Evolutionary conservation across 2,329 filamentous ascomycete species (phyloP).

Genomic region (Stachybotrys elegans): DNA sequence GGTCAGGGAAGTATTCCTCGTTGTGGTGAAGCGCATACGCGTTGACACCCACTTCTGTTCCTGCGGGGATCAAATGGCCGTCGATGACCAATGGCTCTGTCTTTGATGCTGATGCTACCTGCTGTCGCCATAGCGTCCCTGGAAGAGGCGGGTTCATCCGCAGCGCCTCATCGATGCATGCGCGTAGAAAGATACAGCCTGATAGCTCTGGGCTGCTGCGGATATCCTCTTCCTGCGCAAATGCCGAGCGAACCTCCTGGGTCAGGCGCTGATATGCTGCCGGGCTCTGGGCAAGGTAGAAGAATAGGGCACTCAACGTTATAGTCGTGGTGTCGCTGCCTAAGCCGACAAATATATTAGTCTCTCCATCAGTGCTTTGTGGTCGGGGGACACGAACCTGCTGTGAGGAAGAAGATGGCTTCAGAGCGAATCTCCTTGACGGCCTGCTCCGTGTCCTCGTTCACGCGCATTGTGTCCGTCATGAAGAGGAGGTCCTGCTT

Average conservation of each 20-base stretch:
- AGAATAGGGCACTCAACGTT: background rate
- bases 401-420: background rate
- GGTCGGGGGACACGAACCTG: too few relatives aligned
- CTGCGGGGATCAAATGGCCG: background rate
- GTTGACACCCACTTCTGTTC: background rate
- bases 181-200: background rate
- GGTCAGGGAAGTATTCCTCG: conserved; percentile 2
- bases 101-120: background rate
- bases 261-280: background rate
- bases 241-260: background rate
- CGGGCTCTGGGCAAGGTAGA: background rate
- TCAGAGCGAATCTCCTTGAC: background rate
- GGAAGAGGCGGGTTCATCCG: background rate
- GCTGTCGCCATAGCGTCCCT: background rate
- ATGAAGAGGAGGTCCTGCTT: background rate
- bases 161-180: background rate
- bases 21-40: conserved; percentile 5
- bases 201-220: background rate
- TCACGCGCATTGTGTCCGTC: background rate
- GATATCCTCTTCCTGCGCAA: background rate
- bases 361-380: too few relatives aligned
- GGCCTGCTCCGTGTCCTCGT: background rate
- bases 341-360: too few relatives aligned
- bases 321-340: background rate
- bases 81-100: background rate